Evolutionary conservation across 257 asterid species (phyloP).

Genomic region (Sherardia arvensis): DNA sequence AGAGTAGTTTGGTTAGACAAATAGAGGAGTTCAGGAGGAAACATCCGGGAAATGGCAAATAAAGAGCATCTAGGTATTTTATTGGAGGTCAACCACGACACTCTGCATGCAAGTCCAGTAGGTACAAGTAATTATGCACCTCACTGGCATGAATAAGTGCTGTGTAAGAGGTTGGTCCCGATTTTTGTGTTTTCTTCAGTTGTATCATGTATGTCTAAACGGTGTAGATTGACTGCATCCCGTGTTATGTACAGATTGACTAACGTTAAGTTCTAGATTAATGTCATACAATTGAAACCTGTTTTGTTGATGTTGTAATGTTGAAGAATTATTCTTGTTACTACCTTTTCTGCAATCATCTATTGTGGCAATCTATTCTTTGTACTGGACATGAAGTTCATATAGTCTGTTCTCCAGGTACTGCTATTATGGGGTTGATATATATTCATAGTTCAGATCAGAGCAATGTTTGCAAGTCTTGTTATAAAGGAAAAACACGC

Average conservation of each 20-base stretch:
- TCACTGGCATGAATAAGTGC: background rate
- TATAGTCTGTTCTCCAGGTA: too few relatives aligned
- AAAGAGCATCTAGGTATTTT: background rate
- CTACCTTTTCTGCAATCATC: background rate
- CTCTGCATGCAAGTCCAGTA: background rate
- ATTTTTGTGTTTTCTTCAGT: background rate
- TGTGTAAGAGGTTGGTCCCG: background rate
- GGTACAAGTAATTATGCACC: background rate
- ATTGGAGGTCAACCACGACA: background rate
- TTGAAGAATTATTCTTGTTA: background rate
- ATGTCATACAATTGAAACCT: background rate
- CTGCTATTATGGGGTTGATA: too few relatives aligned
- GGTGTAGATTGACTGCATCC: too few relatives aligned
- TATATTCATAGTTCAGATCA: too few relatives aligned
- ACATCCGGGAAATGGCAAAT: background rate
- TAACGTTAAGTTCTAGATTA: background rate
- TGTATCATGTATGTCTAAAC: too few relatives aligned
- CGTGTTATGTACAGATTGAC: constrained; percentile 2
- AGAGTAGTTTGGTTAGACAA: constrained; percentile 8
- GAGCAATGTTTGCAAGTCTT: too few relatives aligned
- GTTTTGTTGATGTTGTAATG: background rate
- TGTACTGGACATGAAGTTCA: background rate
- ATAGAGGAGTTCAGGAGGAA: constrained; percentile 5
- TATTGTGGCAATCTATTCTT: background rate
- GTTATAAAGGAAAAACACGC: too few relatives aligned